phyloP scores from a whole-genome alignment of 1,284 basidiomycete species.

The Ganoderma lucidum region DNA sequence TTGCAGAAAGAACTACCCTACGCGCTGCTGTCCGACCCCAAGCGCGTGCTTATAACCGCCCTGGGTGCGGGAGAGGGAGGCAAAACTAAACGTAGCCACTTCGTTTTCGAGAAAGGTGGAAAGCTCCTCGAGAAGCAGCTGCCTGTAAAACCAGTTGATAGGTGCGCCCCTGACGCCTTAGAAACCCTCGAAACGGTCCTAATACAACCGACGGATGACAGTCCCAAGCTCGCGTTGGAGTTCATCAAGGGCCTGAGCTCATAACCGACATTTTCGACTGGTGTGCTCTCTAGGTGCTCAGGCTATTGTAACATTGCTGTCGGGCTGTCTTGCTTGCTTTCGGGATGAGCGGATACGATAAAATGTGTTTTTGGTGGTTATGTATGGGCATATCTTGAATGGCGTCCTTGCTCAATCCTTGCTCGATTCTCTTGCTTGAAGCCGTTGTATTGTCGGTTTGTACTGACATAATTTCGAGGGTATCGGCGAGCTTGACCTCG shows the following conservation, averaged over 20 bases:
- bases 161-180: conserved; percentile 51
- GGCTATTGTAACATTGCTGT: conserved; percentile 16
- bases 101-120: conserved; percentile 90
- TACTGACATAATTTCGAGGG: neutral
- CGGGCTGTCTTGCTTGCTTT: conserved; percentile 21
- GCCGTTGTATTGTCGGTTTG: too few species aligned
- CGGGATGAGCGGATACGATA: conserved; percentile 15
- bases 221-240: conserved; percentile 37
- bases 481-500: neutral
- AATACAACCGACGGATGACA: neutral
- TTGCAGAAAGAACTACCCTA: conserved; percentile 84
- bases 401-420: neutral
- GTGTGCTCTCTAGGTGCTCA: neutral
- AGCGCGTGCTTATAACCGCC: conserved; percentile 79
- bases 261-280: neutral
- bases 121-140: conserved; percentile 84
- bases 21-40: conserved; percentile 87
- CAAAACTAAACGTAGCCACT: conserved; percentile 89
- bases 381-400: neutral
- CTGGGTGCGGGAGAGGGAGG: conserved; percentile 86
- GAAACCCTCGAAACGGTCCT: neutral
- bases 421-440: neutral
- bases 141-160: conserved; percentile 85
- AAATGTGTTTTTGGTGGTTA: neutral
- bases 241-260: conserved; percentile 34